These are phyloP conservation scores for Termitomyces sp. DNA, from an alignment of 768 basidiomycete genomes.

Conservation along the genomic window DNA sequence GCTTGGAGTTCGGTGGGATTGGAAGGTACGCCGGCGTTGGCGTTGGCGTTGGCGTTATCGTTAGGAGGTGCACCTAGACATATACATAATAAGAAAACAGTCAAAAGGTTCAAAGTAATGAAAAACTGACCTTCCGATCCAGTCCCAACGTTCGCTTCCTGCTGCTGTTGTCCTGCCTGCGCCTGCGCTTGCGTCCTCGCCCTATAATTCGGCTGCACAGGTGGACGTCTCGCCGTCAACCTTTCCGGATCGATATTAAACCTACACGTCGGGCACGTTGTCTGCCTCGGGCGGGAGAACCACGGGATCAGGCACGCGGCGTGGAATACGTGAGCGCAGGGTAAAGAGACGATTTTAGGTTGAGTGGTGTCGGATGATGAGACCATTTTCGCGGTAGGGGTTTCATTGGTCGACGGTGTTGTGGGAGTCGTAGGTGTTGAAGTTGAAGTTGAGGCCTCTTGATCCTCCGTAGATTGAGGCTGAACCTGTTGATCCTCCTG, in stretches of 20 bases:
- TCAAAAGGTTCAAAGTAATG: too few species aligned
- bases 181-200: not conserved
- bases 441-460: not conserved
- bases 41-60: not conserved
- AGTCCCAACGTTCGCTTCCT: not conserved
- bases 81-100: not conserved
- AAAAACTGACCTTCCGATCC: not conserved
- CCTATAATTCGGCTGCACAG: not conserved
- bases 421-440: not conserved
- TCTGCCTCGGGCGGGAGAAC: constrained; percentile 76
- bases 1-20: not conserved
- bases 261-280: constrained; percentile 81
- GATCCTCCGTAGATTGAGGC: not conserved
- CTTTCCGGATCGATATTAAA: constrained; percentile 83
- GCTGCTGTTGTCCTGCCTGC: not conserved
- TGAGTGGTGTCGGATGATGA: constrained; percentile 15
- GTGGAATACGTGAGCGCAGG: constrained; percentile 83
- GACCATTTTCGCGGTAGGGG: constrained; percentile 1
- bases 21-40: not conserved
- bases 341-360: constrained; percentile 60
- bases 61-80: not conserved
- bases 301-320: constrained; percentile 75
- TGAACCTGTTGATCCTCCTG: not conserved
- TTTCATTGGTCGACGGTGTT: constrained; percentile 1
- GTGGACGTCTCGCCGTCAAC: constrained; percentile 39